These are phyloP conservation scores for Rachicladosporium sp. DNA, from an alignment of 2,329 filamentous ascomycete species.

Conservation along the genomic window DNA sequence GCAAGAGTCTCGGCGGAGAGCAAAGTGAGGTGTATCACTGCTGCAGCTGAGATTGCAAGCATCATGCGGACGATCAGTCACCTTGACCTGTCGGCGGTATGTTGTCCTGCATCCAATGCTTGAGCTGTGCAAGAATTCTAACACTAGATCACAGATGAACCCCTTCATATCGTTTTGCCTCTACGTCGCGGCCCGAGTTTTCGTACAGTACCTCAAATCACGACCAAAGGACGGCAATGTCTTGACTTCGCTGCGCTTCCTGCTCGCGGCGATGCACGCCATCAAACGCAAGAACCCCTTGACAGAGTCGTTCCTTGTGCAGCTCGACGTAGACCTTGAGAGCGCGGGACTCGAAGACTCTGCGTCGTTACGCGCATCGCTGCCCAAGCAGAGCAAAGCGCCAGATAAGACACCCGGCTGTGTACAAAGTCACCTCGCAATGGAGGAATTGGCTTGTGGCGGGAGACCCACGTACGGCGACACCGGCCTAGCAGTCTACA, in stretches of 20 bases:
- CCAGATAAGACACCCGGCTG: slow-evolving; percentile 9
- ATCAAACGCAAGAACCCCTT: slow-evolving; percentile 79
- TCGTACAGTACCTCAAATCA: slow-evolving; percentile 92
- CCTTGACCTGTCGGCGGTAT: slow-evolving; percentile 68
- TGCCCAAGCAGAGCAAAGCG: slow-evolving; percentile 4
- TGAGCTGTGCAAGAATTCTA: background rate
- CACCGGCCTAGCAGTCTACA: slow-evolving; percentile 12
- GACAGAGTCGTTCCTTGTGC: slow-evolving; percentile 87
- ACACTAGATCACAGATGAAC: slow-evolving; percentile 77
- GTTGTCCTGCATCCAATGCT: slow-evolving; percentile 24
- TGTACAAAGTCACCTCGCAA: slow-evolving; percentile 8
- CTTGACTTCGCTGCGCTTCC: slow-evolving; percentile 73
- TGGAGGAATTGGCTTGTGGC: background rate
- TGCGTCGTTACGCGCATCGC: slow-evolving; percentile 11
- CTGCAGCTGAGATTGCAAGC: slow-evolving; percentile 83
- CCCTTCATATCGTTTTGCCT: slow-evolving; percentile 92
- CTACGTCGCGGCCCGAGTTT: slow-evolving; percentile 89
- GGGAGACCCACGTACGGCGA: slow-evolving; percentile 11
- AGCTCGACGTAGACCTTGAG: slow-evolving; percentile 84
- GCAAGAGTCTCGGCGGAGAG: slow-evolving; percentile 72
- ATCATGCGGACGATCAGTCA: slow-evolving; percentile 95
- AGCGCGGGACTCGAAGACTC: slow-evolving; percentile 46
- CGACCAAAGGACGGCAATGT: slow-evolving; percentile 73
- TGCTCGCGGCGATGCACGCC: slow-evolving; percentile 80
- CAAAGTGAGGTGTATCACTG: slow-evolving; percentile 83